These are phyloP conservation scores for Cnidoscolus chayamansa DNA, from an alignment of 441 rosid species.

Conservation along the genomic window DNA sequence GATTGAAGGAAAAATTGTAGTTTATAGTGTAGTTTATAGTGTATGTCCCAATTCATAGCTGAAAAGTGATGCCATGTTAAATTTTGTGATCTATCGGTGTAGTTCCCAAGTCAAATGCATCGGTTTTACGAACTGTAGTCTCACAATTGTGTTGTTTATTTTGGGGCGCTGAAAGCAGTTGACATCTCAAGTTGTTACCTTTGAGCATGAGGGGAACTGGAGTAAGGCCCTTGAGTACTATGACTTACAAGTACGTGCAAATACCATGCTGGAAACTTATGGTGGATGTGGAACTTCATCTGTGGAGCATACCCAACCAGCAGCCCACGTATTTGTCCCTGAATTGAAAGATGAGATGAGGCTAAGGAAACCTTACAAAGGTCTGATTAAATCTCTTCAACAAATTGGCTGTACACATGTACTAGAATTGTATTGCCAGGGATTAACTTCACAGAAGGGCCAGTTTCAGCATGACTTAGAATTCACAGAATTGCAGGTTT, in stretches of 20 bases:
- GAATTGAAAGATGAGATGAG: slow-evolving; percentile 44
- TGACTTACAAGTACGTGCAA: slow-evolving; percentile 84
- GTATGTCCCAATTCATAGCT: background rate
- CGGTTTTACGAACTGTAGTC: slow-evolving; percentile 19
- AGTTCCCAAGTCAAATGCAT: background rate
- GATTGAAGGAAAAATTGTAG: background rate
- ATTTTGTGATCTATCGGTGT: slow-evolving; percentile 9
- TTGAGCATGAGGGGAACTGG: slow-evolving; percentile 98
- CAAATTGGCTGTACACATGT: slow-evolving; percentile 90
- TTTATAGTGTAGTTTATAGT: background rate
- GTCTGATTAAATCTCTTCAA: slow-evolving; percentile 89
- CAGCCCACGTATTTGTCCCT: slow-evolving; percentile 31
- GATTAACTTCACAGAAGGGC: slow-evolving; percentile 68
- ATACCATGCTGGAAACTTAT: slow-evolving; percentile 38
- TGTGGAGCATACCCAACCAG: slow-evolving; percentile 33
- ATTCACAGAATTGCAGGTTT: slow-evolving; percentile 90
- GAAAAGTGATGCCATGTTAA: background rate
- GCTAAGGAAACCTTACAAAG: slow-evolving; percentile 75
- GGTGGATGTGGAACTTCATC: slow-evolving; percentile 38
- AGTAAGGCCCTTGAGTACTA: slow-evolving; percentile 92
- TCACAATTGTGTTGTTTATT: slow-evolving; percentile 28
- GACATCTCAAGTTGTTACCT: slow-evolving; percentile 86
- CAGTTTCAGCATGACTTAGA: slow-evolving; percentile 74
- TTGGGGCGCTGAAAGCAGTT: slow-evolving; percentile 46
- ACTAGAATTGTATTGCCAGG: slow-evolving; percentile 84